These are phyloP conservation scores for Fraxinus excelsior DNA, from an alignment of 257 asterid genomes.

Conservation along the genomic window DNA sequence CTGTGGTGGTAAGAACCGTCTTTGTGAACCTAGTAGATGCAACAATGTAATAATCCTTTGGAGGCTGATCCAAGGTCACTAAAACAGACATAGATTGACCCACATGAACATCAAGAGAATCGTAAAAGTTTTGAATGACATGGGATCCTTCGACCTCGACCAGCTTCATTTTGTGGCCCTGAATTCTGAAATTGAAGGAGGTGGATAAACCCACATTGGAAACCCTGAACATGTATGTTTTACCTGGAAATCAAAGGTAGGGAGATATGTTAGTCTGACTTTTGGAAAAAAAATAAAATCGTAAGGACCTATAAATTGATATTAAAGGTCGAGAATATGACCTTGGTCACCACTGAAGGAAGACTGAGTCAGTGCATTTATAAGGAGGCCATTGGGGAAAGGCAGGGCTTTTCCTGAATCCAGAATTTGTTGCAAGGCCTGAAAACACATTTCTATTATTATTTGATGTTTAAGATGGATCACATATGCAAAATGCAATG, in stretches of 20 bases:
- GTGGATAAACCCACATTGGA: constrained; percentile 78
- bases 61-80: constrained; percentile 74
- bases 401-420: constrained; percentile 83
- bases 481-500: neutral
- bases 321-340: constrained; percentile 22
- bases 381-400: constrained; percentile 77
- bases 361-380: constrained; percentile 63
- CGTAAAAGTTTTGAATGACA: constrained; percentile 71
- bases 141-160: constrained; percentile 97
- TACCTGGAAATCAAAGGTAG: constrained; percentile 50
- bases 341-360: constrained; percentile 81
- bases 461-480: neutral
- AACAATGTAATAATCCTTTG: constrained; percentile 79
- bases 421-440: constrained; percentile 70
- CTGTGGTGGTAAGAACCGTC: constrained; percentile 46
- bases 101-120: constrained; percentile 76
- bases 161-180: constrained; percentile 77
- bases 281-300: neutral
- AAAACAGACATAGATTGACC: constrained; percentile 83
- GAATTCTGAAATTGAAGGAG: constrained; percentile 82
- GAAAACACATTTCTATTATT: constrained; percentile 26
- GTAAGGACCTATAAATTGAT: neutral
- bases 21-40: constrained; percentile 78
- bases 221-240: constrained; percentile 85
- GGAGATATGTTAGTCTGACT: neutral